Evolutionary conservation across 2,329 filamentous ascomycete species (phyloP).

Genomic region (Akanthomyces muscarius): DNA sequence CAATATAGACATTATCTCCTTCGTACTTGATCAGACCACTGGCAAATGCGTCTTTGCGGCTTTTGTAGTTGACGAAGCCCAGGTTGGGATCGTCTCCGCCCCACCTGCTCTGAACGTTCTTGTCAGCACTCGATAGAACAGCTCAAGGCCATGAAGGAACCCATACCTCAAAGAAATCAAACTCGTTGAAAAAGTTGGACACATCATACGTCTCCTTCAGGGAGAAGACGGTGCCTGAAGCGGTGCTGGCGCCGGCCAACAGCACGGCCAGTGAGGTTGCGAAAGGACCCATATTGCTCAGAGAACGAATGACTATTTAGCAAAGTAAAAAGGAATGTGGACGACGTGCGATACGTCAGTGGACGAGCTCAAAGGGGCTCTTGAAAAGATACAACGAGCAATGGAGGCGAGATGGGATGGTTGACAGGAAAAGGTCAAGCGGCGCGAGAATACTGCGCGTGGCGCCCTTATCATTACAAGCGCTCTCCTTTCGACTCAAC

Average conservation of each 20-base stretch:
- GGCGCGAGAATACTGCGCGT: background rate
- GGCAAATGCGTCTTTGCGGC: slow-evolving; percentile 30
- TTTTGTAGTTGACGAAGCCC: slow-evolving; percentile 58
- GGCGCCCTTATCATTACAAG: background rate
- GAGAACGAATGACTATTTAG: slow-evolving; percentile 1
- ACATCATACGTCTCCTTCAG: slow-evolving; percentile 9
- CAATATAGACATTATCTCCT: slow-evolving; percentile 36
- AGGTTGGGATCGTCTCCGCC: slow-evolving; percentile 53
- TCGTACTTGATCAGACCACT: slow-evolving; percentile 34
- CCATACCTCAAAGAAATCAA: slow-evolving; percentile 38
- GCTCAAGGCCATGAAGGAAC: background rate
- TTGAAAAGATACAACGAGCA: background rate
- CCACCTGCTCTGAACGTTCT: slow-evolving; percentile 14
- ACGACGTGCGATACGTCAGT: slow-evolving; percentile 17
- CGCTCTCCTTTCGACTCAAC: background rate
- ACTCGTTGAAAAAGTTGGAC: slow-evolving; percentile 46
- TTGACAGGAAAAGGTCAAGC: background rate
- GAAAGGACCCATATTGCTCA: slow-evolving; percentile 5
- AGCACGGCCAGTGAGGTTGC: slow-evolving; percentile 3
- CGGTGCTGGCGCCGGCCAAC: slow-evolving; percentile 6
- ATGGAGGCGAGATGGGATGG: background rate
- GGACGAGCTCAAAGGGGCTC: slow-evolving; percentile 13
- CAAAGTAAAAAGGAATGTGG: slow-evolving; percentile 3
- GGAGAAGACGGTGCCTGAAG: slow-evolving; percentile 8
- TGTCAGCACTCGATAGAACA: background rate